phyloP scores from a whole-genome alignment of 306 rosid genomes.

The Ziziphus jujuba region DNA sequence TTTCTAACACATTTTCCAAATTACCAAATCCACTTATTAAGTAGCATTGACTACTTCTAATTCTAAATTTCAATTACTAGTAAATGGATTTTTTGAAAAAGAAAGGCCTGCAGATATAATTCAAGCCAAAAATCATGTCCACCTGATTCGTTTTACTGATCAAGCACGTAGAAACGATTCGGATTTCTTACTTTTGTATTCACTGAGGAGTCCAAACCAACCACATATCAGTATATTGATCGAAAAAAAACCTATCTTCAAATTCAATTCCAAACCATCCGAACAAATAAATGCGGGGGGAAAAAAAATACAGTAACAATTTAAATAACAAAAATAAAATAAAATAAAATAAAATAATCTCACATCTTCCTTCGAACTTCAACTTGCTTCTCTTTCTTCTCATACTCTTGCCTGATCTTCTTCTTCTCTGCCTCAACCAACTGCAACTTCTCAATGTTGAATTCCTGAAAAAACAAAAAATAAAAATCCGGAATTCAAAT shows the following conservation, averaged over 20 bases:
- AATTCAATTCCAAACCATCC: conserved; percentile 1
- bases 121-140: not conserved
- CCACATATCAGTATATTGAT: not conserved
- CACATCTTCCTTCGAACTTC: conserved; percentile 95
- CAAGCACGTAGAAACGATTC: not conserved
- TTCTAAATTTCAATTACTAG: not conserved
- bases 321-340: not conserved
- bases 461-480: conserved; percentile 52
- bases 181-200: not conserved
- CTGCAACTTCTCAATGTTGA: conserved; percentile 95
- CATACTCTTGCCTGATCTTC: conserved; percentile 94
- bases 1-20: not conserved
- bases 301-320: not conserved
- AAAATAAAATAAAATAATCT: conserved; percentile 3
- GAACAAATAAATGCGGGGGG: not conserved
- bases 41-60: not conserved
- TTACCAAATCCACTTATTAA: not conserved
- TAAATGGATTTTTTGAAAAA: not conserved
- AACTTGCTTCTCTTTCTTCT: conserved; percentile 88
- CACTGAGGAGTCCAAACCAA: no score
- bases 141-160: not conserved
- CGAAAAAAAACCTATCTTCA: not conserved
- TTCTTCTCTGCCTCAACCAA: conserved; percentile 94
- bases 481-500: not conserved
- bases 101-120: not conserved